Conservation (phyloP, 2,329 filamentous ascomycete genomes). For the Madurella fahalii region DNA sequence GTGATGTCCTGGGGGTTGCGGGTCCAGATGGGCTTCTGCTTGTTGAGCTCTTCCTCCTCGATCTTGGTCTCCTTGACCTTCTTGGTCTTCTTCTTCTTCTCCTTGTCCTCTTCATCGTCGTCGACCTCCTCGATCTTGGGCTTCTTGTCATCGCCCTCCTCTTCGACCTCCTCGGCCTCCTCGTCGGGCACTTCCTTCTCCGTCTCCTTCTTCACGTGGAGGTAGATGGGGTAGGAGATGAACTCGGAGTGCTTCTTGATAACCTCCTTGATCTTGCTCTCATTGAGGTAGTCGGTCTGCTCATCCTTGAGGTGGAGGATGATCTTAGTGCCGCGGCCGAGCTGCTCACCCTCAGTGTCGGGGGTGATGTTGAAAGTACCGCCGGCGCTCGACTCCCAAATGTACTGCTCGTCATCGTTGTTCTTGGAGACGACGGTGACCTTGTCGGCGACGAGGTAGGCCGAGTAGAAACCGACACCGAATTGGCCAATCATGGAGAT, state of each 20-base stretch:
- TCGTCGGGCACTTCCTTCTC: conserved; percentile 99
- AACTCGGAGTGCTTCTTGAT: conserved; percentile 99
- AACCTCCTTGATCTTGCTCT: conserved; percentile 99
- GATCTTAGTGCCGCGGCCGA: conserved; percentile 96
- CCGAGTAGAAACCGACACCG: conserved; percentile 99
- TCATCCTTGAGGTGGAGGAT: conserved; percentile 99
- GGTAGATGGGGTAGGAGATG: conserved; percentile 99
- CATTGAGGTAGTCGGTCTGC: conserved; percentile 96
- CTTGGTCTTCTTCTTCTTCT: conserved; percentile 96
- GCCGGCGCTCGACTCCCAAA: conserved; percentile 97
- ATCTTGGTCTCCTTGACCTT: conserved; percentile 98
- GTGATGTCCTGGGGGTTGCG: conserved; percentile 94
- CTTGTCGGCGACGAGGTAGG: conserved; percentile 96
- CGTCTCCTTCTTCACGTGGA: conserved; percentile 98
- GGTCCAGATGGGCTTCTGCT: conserved; percentile 98
- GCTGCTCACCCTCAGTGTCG: conserved; percentile 84
- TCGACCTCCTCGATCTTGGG: conserved; percentile 91
- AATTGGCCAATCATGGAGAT: conserved; percentile 99
- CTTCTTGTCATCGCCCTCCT: conserved; percentile 87
- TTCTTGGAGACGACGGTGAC: conserved; percentile 96
- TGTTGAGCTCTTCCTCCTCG: conserved; percentile 99
- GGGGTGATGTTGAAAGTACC: conserved; percentile 92
- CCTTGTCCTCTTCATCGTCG: conserved; percentile 74
- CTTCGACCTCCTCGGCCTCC: conserved; percentile 67
- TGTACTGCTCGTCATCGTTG: conserved; percentile 99